Base-by-base conservation (phyloP, 331 rosid genomes). In the Quercus lobata region DNA sequence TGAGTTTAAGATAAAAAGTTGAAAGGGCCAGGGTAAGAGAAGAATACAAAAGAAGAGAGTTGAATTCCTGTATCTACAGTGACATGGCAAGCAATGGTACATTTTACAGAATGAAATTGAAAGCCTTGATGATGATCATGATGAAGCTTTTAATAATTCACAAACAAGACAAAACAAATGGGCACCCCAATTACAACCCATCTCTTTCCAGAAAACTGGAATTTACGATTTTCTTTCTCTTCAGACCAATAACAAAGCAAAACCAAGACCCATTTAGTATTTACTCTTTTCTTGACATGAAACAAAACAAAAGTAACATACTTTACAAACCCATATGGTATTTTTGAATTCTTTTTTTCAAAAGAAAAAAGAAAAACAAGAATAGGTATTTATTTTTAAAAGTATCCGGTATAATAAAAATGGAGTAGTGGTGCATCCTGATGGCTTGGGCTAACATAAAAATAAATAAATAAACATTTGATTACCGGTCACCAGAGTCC, bases 81-180 rank as follows among this genome's bases (percentile, higher is more conserved):
- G 63, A 57, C 63, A n/a, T n/a, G 5, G 63, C 63, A n/a, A 57
- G 29, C 29, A 0, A 57, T 24, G 4, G 63, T 21, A n/a, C 63
- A 21, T n/a, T n/a, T 57, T 57, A 12, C 54, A 49, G 63, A 57
- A 57, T 22, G 15, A 7, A 24, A 57, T n/a, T 22, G 27, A n/a
- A 24, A 57, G 63, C 12, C 63, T 3, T 49, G 18, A 4, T 14
- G 54, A 49, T 49, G 54, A 14, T 49, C 17, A 49, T 49, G 54
- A 57, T n/a, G 63, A 12, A 27, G 16, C 17, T 15, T 12, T 5
- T 61, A 61, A 79, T 83, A 75, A 81, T 88, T 85, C 66, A 30
- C 2, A 25, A 29, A 76, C 16, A 81, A n/a, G 86, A 88, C 88
- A 86, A 80, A 76, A 19, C 37, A 83, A 81, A 55, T 81, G 86